phyloP scores from a whole-genome alignment of 306 rosid species.

The Prunus kanzakura region DNA sequence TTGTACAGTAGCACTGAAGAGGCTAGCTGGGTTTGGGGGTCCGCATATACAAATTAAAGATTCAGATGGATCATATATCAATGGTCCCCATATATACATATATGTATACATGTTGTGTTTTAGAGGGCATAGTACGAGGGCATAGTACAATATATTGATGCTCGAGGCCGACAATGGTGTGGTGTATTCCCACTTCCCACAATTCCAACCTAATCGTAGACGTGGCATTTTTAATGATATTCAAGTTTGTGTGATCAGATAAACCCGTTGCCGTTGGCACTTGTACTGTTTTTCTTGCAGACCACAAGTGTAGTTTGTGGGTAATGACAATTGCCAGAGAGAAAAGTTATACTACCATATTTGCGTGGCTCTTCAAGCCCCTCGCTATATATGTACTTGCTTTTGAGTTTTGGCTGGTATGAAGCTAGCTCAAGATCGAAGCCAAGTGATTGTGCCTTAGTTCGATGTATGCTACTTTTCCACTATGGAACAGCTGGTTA shows the following conservation, averaged over 20 bases:
- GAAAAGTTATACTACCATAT: neutral
- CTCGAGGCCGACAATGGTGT: neutral
- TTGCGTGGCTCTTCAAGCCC: neutral
- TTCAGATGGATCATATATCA: neutral
- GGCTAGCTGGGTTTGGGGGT: neutral
- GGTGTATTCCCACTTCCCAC: neutral
- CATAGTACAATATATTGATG: neutral
- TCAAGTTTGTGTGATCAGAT: neutral
- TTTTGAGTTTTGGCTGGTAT: neutral
- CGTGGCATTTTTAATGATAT: neutral
- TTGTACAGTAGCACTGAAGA: neutral
- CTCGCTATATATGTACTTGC: neutral
- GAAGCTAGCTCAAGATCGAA: neutral
- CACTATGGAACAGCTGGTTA: no score
- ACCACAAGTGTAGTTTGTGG: neutral
- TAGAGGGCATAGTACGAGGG: neutral
- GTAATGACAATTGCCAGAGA: neutral
- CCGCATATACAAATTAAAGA: no score
- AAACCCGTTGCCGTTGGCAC: neutral
- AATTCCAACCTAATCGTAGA: neutral
- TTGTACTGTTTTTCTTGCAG: neutral
- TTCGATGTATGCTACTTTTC: no score
- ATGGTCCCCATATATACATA: neutral
- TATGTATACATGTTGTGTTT: neutral
- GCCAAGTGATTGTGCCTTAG: no score